phyloP scores from a whole-genome alignment of 345 rosid species.

The Eucalyptus curtisii region DNA sequence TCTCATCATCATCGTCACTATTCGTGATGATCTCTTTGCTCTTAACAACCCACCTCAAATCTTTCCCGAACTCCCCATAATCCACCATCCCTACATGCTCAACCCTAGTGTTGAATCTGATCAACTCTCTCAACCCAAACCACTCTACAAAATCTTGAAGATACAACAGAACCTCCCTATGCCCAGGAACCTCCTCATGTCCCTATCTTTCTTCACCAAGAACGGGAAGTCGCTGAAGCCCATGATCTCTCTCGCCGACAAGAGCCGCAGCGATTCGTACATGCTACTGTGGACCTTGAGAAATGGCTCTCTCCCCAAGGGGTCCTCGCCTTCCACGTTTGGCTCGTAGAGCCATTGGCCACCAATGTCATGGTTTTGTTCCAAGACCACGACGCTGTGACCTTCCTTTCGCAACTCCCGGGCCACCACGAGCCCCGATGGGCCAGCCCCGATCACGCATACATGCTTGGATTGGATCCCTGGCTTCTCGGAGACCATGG shows the following conservation, averaged over 20 bases:
- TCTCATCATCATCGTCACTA: neutral
- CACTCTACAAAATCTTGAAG: conserved; percentile 57
- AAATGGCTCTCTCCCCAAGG: conserved; percentile 27
- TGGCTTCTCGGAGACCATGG: conserved; percentile 22
- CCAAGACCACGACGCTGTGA: conserved; percentile 57
- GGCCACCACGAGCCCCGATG: conserved; percentile 80
- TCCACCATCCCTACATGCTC: conserved; percentile 63
- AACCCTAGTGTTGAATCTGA: conserved; percentile 73
- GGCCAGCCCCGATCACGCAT: conserved; percentile 96
- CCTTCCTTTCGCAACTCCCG: conserved; percentile 88
- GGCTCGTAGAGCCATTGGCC: conserved; percentile 87
- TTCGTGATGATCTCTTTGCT: conserved; percentile 13
- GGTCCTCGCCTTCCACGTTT: conserved; percentile 42
- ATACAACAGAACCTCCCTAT: conserved; percentile 68
- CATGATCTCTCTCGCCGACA: conserved; percentile 85
- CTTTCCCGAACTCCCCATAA: conserved; percentile 23
- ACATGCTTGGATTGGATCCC: conserved; percentile 20
- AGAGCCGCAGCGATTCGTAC: conserved; percentile 61
- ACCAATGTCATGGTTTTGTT: conserved; percentile 81
- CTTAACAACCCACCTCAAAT: conserved; percentile 64
- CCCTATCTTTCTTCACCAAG: conserved; percentile 60
- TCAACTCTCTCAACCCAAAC: conserved; percentile 61
- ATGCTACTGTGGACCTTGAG: conserved; percentile 73
- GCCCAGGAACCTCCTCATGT: conserved; percentile 77
- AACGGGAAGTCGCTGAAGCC: conserved; percentile 87